Base-by-base conservation (phyloP, 2,329 filamentous ascomycete species). In the Ceratocystiopsis minuta region DNA sequence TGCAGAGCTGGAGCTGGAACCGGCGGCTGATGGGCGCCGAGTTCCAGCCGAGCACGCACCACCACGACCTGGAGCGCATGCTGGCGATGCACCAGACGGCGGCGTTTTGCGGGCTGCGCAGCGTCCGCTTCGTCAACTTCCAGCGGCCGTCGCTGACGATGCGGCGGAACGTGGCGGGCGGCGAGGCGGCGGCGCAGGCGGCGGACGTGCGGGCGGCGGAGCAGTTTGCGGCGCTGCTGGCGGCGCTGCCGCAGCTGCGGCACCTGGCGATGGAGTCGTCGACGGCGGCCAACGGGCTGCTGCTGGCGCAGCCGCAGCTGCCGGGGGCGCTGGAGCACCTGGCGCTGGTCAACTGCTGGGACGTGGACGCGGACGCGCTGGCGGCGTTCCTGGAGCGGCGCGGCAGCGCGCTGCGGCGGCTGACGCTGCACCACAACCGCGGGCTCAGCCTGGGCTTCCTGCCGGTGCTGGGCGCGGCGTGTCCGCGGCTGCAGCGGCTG, bases 371-470 rank as follows among this genome's bases (percentile, higher is more conserved):
- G 1, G 67, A 75, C 4, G 68, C 76, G 45, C 60, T 95, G 17
- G 61, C 66, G 20, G 55, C 58, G 0, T 94, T 80, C 52, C 65
- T 95, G 35, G 54, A 64, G 6, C 70, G 70, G 1, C 75, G 83
- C 51, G 87, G 86, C 0, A 58, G 63, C 17, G 61, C 72, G n/a
- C 62, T 96, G 17, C 68, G 70, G 41, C 70, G 71, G 34, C 65
- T 96, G 9, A 70, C 67, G 1, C 63, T 95, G 6, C 72, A 79
- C 41, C 81, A 93, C 58, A 93, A 93, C 52, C 77, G 83, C 46
- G 75, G 78, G 3, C 64, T 95, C 34, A 80, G 77, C 51, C 60
- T 95, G 35, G 73, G 69, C 0, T 95, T 94, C 52, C 64, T 90
- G 7, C 69, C 75, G 0, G 58, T 68, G 20, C 60, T 96, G 37